Conservation (phyloP, 2,329 filamentous ascomycete species). For the Simplicillium aogashimaense region DNA sequence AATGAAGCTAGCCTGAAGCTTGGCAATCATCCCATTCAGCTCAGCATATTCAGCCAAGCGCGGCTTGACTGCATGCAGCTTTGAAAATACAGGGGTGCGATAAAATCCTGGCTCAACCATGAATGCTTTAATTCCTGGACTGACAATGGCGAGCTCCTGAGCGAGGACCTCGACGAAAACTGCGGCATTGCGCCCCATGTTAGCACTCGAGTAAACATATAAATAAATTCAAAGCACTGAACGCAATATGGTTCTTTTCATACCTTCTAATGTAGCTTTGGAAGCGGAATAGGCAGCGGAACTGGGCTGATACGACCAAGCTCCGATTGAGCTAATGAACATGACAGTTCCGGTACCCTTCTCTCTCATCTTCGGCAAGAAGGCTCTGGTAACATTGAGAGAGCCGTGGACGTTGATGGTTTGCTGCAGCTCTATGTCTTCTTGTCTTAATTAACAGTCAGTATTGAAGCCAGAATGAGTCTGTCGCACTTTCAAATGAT, state of each 20-base stretch:
- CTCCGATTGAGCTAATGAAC: conserved; percentile 24
- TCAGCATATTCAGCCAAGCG: too few relatives aligned
- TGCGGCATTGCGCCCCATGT: too few relatives aligned
- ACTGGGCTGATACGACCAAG: conserved; percentile 19
- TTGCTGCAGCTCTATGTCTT: conserved; percentile 14
- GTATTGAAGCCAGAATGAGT: too few relatives aligned
- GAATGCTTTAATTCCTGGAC: conserved; percentile 20
- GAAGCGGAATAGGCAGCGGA: conserved; percentile 19
- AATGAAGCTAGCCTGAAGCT: conserved; percentile 10
- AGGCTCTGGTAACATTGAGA: conserved; percentile 22
- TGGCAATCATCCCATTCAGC: conserved; percentile 16
- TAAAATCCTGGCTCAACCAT: conserved; percentile 30
- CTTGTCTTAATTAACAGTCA: too few relatives aligned
- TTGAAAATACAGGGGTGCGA: conserved; percentile 24
- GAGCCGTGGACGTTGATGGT: conserved; percentile 27
- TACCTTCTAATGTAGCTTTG: conserved; percentile 22
- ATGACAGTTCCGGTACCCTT: conserved; percentile 19
- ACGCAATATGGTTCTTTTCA: neutral
- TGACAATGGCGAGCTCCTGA: conserved; percentile 13
- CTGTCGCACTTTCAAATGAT: too few relatives aligned
- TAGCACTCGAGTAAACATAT: too few relatives aligned
- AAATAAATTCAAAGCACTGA: too few relatives aligned
- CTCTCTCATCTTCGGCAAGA: conserved; percentile 20
- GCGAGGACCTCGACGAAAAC: conserved; percentile 13
- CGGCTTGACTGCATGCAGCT: too few relatives aligned